A percentile compares a stretch with the other conserved stretches of the same genome.
These are phyloP conservation scores for Cercospora sp. DNA, from an alignment of 2,329 filamentous ascomycete species.

Conservation along the genomic window DNA sequence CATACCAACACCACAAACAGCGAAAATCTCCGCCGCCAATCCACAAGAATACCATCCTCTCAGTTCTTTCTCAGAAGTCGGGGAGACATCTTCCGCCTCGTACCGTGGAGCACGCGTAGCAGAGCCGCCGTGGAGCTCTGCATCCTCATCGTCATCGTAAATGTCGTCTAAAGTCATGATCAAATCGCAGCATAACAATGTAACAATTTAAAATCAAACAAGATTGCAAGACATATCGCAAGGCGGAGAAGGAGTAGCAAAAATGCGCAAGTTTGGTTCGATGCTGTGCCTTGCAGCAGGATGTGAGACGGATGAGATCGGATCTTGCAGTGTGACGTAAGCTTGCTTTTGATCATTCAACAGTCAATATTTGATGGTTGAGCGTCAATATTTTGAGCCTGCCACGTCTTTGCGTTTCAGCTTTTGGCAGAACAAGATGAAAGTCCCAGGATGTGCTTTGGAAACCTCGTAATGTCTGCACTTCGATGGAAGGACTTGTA, in stretches of 20 bases:
- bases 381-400: not conserved
- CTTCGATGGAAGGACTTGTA: not conserved
- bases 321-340: slow-evolving; percentile 3
- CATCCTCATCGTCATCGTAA: not conserved
- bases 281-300: not conserved
- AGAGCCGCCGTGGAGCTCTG: not conserved
- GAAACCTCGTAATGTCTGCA: not conserved
- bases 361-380: not conserved
- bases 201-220: not conserved
- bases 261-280: not conserved
- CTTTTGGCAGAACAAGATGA: not conserved
- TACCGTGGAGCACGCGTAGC: slow-evolving; percentile 28
- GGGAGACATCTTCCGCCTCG: slow-evolving; percentile 32
- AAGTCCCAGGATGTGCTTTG: not conserved
- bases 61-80: slow-evolving; percentile 32
- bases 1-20: slow-evolving; percentile 82
- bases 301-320: not conserved
- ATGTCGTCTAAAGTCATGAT: not conserved
- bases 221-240: not conserved
- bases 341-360: not conserved
- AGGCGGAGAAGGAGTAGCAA: not conserved
- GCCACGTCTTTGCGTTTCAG: not conserved
- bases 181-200: not conserved
- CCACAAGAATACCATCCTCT: slow-evolving; percentile 35
- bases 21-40: slow-evolving; percentile 90